Conservation (phyloP, 164 flowering plant genomes). For the Pachysandra terminalis region DNA sequence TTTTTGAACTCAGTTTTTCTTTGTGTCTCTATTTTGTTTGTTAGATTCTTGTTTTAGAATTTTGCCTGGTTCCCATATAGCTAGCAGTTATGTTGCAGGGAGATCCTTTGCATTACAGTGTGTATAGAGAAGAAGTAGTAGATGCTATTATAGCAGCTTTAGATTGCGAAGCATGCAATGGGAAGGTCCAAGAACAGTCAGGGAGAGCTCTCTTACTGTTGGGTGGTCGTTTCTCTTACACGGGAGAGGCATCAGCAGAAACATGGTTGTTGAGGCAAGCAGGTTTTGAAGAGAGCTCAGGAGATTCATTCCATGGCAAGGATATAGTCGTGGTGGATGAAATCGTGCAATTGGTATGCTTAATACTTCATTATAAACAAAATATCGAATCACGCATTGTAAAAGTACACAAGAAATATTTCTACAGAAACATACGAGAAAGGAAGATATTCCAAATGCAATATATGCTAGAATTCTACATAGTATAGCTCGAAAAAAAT, state of each 20-base stretch:
- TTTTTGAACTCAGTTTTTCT: not conserved
- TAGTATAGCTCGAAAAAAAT: too few species aligned
- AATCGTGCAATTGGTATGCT: conserved; percentile 23
- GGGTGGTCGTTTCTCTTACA: conserved; percentile 43
- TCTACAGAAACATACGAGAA: not conserved
- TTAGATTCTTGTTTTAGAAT: not conserved
- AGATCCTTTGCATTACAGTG: conserved; percentile 39
- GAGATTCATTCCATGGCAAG: conserved; percentile 22
- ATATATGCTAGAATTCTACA: too few species aligned
- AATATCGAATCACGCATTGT: not conserved
- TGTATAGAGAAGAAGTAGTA: conserved; percentile 64
- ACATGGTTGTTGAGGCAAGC: conserved; percentile 54
- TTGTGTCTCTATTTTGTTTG: not conserved
- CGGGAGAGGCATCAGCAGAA: conserved; percentile 43
- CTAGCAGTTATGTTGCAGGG: conserved; percentile 54
- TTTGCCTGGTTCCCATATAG: conserved; percentile 13
- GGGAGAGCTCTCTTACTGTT: conserved; percentile 55
- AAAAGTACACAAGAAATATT: not conserved
- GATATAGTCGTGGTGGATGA: conserved; percentile 14
- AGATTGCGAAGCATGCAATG: conserved; percentile 26
- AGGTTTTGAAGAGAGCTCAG: conserved; percentile 30
- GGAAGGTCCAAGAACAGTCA: conserved; percentile 43
- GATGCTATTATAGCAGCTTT: conserved; percentile 45
- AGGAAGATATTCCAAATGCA: not conserved
- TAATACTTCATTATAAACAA: not conserved